Evolutionary conservation across 1,284 basidiomycete species (phyloP), one percentile per base, ranked within the genome.

Genomic region (Ceratorhiza oryzae-sativae): DNA sequence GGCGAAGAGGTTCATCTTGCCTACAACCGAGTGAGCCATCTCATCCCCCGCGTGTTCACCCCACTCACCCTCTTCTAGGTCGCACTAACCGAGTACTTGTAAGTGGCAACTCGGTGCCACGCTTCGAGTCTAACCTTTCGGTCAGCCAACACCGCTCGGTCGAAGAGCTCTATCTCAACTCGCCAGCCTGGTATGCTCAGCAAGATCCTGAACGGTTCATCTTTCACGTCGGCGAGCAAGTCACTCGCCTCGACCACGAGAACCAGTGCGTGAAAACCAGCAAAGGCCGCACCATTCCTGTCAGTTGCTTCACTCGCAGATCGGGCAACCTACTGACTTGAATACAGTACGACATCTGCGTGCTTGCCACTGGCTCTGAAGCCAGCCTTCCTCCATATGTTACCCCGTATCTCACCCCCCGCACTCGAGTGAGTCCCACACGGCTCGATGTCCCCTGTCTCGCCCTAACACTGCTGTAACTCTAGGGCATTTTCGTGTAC

Each of bases 291-390:
- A 77, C 77, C 23, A 70, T 70, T 25, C 34, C 36, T 3, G 67
- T 58, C 18, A 45, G 67, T 32, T 10, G 9, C n/a, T 18, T 8
- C 13, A 10, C 13, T 56, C 1, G 12, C n/a, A 39, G 25, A 4
- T 23, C n/a, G 8, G 36, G 2, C 23, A 45, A 20, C 20, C 12
- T 45, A 56, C 42, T 39, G 12, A 56, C 13, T 27, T 5, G 27
- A 27, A 61, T 82, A 90, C 41, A 79, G 45, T 92, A 90, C 76
- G 86, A 90, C 76, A 84, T 85, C 59, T 88, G 87, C 46, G 81
- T 90, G n/a, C 79, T 93, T 34, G 88, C 90, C 0, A 92, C 91
- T 0, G 91, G 91, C 1, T 91, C 90, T 0, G 84, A 84, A 34
- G 90, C 90, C 0, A 84, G 84, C 0, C 80, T 92, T n/a, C 91